Percentiles rank a stretch among this genome's conserved stretches.
These are phyloP conservation scores for Evansstolkia leycettana DNA, from an alignment of 495 filamentous ascomycete genomes.

Conservation along the genomic window DNA sequence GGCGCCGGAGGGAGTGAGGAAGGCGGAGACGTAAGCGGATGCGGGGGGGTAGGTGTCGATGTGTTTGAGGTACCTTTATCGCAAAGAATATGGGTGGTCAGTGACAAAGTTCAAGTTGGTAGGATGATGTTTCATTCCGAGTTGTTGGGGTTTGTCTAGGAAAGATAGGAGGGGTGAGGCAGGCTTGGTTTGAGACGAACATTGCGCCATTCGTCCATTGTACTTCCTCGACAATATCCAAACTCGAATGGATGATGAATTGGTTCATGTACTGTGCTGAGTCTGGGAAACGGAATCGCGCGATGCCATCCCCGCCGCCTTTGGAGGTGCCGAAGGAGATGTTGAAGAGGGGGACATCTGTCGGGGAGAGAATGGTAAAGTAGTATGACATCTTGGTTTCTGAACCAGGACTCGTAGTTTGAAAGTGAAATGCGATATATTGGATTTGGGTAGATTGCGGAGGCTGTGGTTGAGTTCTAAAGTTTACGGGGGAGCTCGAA, in stretches of 20 bases:
- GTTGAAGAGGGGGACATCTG: slow-evolving; percentile 90
- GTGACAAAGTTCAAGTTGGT: too few relatives aligned
- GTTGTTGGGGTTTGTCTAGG: too few relatives aligned
- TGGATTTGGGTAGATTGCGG: too few relatives aligned
- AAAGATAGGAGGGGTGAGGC: too few relatives aligned
- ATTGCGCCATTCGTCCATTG: slow-evolving; percentile 79
- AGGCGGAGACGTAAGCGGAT: slow-evolving; percentile 79
- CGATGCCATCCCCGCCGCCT: slow-evolving; percentile 79
- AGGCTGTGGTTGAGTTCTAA: too few relatives aligned
- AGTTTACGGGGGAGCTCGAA: too few relatives aligned
- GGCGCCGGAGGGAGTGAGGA: slow-evolving; percentile 60
- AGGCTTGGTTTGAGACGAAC: slow-evolving; percentile 30
- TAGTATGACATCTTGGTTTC: slow-evolving; percentile 91
- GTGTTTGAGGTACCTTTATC: slow-evolving; percentile 78
- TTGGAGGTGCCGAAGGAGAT: slow-evolving; percentile 94
- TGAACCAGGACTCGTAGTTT: too few relatives aligned
- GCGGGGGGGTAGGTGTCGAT: slow-evolving; percentile 76
- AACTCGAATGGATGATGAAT: slow-evolving; percentile 83
- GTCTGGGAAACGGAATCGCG: slow-evolving; percentile 64
- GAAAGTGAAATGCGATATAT: too few relatives aligned
- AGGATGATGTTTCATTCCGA: too few relatives aligned
- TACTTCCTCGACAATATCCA: slow-evolving; percentile 90
- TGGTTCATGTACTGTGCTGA: slow-evolving; percentile 90
- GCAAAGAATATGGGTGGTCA: neutral
- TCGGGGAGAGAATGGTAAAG: slow-evolving; percentile 87